Evolutionary conservation across 768 basidiomycete genomes (phyloP), one percentile per base, ranked within the genome.

Genomic region (Pholiota microspora): DNA sequence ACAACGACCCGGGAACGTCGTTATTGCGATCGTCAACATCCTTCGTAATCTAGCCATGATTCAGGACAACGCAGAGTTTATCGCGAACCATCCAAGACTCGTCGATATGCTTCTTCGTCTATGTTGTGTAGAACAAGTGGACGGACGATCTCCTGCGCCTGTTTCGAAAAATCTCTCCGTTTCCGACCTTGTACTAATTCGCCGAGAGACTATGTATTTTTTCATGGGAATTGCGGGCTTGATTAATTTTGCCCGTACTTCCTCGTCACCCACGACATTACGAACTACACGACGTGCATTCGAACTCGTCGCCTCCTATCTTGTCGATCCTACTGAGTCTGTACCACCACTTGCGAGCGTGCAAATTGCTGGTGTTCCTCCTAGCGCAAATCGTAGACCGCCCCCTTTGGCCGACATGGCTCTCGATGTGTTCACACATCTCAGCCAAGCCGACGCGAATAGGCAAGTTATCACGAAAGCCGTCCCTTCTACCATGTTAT

Each of bases 11-110:
- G 85, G 80, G 15, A 86, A 88, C 58, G 72, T 86, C 50, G 75
- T 94, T 45, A 77, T 92, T 25, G 73, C 84, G 15, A 76, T 89
- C 49, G 69, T 86, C 42, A 94, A 90, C 67, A 84, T 98, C 63
- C 75, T 98, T 50, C 89, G 93, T 44, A 97, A 96, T 72, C 77
- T 97, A 60, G 84, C 90, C n/a, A 73, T 85, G 57, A 75, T 86
- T 54, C 72, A 70, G 6, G 88, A 95, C 59, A 96, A 96, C 62
- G 68, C 78, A 57, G 73, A 75, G 40, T 84, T 82, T 62, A 75
- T 96, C 62, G 80, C 85, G 1, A 78, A 73, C 35, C 84, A 91
- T 55, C 78, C 80, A 5, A 77, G 85, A 47, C 67, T 90, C 10
- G 68, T 92, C 31, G 81, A 84, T 61, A 62, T 90, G 24, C 62